phyloP scores from a whole-genome alignment of 805 yeast genomes.

The Cyberlindnera mrakii region DNA sequence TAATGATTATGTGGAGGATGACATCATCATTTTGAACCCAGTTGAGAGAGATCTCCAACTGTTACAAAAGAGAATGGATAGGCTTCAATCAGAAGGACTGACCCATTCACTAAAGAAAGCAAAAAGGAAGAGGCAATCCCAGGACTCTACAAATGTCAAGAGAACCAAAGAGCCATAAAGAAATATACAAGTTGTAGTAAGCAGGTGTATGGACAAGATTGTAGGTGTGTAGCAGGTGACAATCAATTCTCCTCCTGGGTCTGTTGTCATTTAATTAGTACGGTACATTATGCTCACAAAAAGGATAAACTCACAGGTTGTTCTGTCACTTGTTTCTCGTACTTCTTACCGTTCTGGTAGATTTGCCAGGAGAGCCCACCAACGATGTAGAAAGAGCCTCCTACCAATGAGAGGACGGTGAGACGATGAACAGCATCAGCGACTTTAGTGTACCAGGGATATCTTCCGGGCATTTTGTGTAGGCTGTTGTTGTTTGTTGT shows the following conservation, averaged over 20 bases:
- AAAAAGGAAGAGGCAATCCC: slow-evolving; percentile 9
- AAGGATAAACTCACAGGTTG: slow-evolving; percentile 2
- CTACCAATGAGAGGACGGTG: slow-evolving; percentile 61
- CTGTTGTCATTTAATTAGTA: slow-evolving; percentile 1
- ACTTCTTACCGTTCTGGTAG: slow-evolving; percentile 46
- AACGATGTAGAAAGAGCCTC: slow-evolving; percentile 45
- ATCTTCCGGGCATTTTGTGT: slow-evolving; percentile 35
- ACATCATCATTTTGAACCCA: slow-evolving; percentile 35
- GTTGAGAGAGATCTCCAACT: slow-evolving; percentile 15
- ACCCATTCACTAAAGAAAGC: slow-evolving; percentile 31
- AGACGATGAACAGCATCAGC: slow-evolving; percentile 70
- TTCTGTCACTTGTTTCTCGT: slow-evolving; percentile 32
- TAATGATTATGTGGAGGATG: slow-evolving; percentile 16
- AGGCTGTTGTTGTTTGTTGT: not conserved
- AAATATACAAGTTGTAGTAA: slow-evolving; percentile 1
- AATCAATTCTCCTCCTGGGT: slow-evolving; percentile 2
- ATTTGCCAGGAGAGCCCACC: slow-evolving; percentile 48
- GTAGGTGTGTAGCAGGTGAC: not conserved
- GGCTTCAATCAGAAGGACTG: slow-evolving; percentile 22
- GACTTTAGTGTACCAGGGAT: slow-evolving; percentile 72
- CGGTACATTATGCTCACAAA: not conserved
- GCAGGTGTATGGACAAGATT: not conserved
- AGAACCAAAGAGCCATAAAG: not conserved
- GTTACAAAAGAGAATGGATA: slow-evolving; percentile 20
- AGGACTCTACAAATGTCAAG: slow-evolving; percentile 1